phyloP scores from a whole-genome alignment of 2,329 filamentous ascomycete genomes.

The Fusarium nygamai region DNA sequence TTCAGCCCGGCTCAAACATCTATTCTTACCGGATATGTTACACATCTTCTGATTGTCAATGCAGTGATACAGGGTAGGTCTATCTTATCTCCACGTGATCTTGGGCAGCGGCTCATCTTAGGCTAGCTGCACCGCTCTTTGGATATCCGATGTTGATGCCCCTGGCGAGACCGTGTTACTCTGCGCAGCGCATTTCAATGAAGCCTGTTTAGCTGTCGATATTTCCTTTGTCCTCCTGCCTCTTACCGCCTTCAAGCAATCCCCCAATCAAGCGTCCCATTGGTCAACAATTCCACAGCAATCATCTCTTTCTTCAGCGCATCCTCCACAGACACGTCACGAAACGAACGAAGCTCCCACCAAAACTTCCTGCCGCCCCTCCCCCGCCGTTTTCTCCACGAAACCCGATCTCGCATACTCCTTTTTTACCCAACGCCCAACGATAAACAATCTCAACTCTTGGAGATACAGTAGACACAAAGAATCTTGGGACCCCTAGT shows the following conservation, averaged over 20 bases:
- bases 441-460: neutral
- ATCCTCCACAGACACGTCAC: conserved; percentile 38
- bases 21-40: neutral
- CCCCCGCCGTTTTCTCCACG: conserved; percentile 37
- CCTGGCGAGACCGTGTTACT: conserved; percentile 31
- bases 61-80: neutral
- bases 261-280: neutral
- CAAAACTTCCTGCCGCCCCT: conserved; percentile 35
- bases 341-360: conserved; percentile 35
- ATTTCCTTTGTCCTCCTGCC: conserved; percentile 27
- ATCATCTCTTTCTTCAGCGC: conserved; percentile 12
- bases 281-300: conserved; percentile 5
- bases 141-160: conserved; percentile 22
- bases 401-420: conserved; percentile 19
- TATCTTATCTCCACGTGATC: conserved; percentile 13
- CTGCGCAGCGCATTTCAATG: conserved; percentile 25
- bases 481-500: neutral
- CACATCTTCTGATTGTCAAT: neutral
- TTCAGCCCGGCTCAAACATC: neutral
- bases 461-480: neutral
- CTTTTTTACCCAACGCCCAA: neutral
- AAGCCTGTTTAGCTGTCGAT: conserved; percentile 5
- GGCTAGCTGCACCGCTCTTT: conserved; percentile 34
- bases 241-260: conserved; percentile 10
- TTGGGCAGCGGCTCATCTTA: conserved; percentile 1